Base-by-base conservation (phyloP, 2,329 filamentous ascomycete species). In the Didymella arachidicola region DNA sequence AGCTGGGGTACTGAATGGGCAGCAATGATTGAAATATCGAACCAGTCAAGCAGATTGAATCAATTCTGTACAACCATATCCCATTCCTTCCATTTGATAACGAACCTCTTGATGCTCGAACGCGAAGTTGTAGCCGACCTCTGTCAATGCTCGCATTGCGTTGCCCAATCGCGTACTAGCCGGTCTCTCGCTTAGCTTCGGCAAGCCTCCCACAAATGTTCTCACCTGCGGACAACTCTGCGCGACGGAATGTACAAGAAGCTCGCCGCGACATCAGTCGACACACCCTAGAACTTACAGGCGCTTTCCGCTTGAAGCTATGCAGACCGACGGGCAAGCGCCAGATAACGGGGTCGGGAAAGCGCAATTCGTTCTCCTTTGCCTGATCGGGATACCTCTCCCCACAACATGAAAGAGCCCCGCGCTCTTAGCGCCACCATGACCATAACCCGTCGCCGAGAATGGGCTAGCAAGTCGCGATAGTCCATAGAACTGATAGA, bases 331-430 rank as follows among this genome's bases (percentile, higher is more conserved):
- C 56, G 65, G 50, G 45, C 39, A 50, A 58, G 52, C 39, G 43
- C 29, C 29, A 48, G 57, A 65, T 63, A 62, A 65, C 51, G 18
- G 58, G 55, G 53, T 60, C 60, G 66, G 62, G 57, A 65, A 69
- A 64, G 59, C 58, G 63, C 39, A 49, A 66, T 62, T 66, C 68
- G 68, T 66, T 68, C 67, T 67, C 60, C 59, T 64, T 70, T 70
- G 61, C 68, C 68, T 53, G 53, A 68, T 68, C 7, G 62, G 68
- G 68, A 67, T 68, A 69, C 64, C 66, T 64, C 64, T 64, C 66
- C 68, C 68, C 56, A 59, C 50, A 59, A 7, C 22, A 50, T 38
- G 39, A 49, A 64, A 53, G 62, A 62, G 66, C 68, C 67, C 68
- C 68, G 68, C 68, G 65, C 59, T 50, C 22, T 26, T 60, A 60